Conservation (phyloP, 306 rosid species). For the Alnus glutinosa region DNA sequence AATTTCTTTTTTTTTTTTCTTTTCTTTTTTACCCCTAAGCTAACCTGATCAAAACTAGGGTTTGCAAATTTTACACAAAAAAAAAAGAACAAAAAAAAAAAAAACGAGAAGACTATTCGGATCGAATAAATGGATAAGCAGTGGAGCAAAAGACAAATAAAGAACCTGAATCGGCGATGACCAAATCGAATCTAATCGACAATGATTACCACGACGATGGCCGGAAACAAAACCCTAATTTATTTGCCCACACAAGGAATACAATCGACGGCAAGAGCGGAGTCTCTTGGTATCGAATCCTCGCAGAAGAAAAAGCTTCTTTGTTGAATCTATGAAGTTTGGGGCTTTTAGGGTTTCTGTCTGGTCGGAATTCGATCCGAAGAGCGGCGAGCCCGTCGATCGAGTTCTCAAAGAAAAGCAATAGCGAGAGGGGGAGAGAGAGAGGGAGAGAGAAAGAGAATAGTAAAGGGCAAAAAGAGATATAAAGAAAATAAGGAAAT, state of each 20-base stretch:
- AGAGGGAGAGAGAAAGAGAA: constrained; percentile 8
- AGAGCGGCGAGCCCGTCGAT: constrained; percentile 58
- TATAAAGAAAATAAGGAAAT: neutral
- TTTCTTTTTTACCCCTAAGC: neutral
- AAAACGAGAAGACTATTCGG: neutral
- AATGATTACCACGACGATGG: constrained; percentile 22
- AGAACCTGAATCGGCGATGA: constrained; percentile 4
- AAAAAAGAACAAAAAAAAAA: neutral
- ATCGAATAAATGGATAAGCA: constrained; percentile 21
- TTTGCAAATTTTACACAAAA: neutral
- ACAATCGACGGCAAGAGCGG: constrained; percentile 35
- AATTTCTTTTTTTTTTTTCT: neutral
- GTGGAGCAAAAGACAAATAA: constrained; percentile 4
- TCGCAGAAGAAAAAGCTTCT: constrained; percentile 17
- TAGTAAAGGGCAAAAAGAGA: neutral
- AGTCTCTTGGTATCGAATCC: constrained; percentile 43
- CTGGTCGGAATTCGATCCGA: constrained; percentile 53
- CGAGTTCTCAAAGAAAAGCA: constrained; percentile 43
- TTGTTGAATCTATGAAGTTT: neutral
- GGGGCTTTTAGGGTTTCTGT: constrained; percentile 30
- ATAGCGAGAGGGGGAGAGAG: constrained; percentile 16
- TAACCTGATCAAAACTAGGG: constrained; percentile 36
- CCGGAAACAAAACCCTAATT: constrained; percentile 50
- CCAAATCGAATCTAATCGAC: neutral
- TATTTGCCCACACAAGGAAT: constrained; percentile 11